These are phyloP conservation scores for Moelleriella libera DNA, from an alignment of 2,329 filamentous ascomycete genomes.

Conservation along the genomic window DNA sequence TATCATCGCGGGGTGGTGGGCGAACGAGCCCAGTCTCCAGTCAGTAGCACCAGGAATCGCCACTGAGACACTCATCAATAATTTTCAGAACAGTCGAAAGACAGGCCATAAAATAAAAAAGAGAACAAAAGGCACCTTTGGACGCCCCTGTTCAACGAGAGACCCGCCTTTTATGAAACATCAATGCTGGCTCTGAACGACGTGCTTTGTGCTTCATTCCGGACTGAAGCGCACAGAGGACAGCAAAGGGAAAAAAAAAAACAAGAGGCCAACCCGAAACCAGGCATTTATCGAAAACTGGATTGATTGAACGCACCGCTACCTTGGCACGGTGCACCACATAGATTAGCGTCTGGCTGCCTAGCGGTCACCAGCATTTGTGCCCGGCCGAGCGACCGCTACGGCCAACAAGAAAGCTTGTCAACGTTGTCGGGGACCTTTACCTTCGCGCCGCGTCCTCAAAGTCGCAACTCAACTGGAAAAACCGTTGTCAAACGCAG, in stretches of 20 bases:
- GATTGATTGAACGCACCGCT: not conserved
- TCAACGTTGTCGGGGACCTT: too few relatives aligned
- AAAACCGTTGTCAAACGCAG: too few relatives aligned
- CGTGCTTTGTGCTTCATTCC: not conserved
- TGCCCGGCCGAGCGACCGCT: too few relatives aligned
- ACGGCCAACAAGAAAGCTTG: not conserved
- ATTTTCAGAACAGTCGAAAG: constrained; percentile 4
- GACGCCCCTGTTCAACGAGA: not conserved
- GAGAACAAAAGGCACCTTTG: not conserved
- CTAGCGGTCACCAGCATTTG: not conserved
- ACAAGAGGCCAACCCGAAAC: not conserved
- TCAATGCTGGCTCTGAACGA: not conserved
- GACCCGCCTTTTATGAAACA: not conserved
- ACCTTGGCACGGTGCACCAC: not conserved
- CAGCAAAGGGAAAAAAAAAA: not conserved
- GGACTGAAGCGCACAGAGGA: not conserved
- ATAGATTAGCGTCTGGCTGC: not conserved
- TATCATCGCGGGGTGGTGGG: not conserved
- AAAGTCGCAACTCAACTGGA: too few relatives aligned
- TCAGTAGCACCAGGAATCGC: not conserved
- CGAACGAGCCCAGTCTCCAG: too few relatives aligned
- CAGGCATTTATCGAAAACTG: not conserved
- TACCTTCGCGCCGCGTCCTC: too few relatives aligned
- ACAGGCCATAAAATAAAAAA: constrained; percentile 11
- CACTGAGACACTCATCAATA: not conserved